These are phyloP conservation scores for Phoma sp. DNA, from an alignment of 2,329 filamentous ascomycete species.

Conservation along the genomic window DNA sequence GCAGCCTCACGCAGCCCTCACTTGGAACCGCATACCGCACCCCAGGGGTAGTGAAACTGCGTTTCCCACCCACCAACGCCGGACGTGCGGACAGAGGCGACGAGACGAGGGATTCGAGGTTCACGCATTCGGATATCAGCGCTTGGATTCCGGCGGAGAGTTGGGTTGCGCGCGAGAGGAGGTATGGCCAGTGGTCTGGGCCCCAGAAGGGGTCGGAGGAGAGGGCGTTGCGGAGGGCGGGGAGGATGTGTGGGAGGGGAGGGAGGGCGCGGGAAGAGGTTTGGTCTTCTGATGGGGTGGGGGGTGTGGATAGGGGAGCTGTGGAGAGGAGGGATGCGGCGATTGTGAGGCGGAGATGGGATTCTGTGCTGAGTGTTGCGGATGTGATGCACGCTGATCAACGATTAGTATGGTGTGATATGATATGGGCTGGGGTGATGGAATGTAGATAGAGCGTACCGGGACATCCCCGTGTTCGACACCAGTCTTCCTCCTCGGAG, in stretches of 20 bases:
- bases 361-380: constrained; percentile 56
- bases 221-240: constrained; percentile 52
- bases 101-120: constrained; percentile 52
- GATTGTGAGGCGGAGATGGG: constrained; percentile 56
- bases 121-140: constrained; percentile 54
- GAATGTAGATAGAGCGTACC: too few relatives aligned
- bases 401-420: constrained; percentile 18
- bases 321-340: constrained; percentile 57
- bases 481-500: constrained; percentile 65
- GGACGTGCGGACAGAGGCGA: constrained; percentile 34
- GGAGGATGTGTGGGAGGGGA: constrained; percentile 50
- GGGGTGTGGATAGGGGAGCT: constrained; percentile 25
- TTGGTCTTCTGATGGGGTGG: constrained; percentile 17
- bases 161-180: constrained; percentile 53
- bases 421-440: too few relatives aligned
- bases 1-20: constrained; percentile 40
- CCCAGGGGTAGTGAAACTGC: constrained; percentile 30
- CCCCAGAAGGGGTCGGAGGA: constrained; percentile 55
- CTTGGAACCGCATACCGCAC: constrained; percentile 22
- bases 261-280: constrained; percentile 30
- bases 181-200: constrained; percentile 52
- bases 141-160: constrained; percentile 55
- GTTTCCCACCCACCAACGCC: constrained; percentile 13
- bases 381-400: constrained; percentile 53
- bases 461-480: constrained; percentile 63